Evolutionary conservation across 192 early-diverging fungal genomes (phyloP).

Genomic region (Linnemannia hyalina): DNA sequence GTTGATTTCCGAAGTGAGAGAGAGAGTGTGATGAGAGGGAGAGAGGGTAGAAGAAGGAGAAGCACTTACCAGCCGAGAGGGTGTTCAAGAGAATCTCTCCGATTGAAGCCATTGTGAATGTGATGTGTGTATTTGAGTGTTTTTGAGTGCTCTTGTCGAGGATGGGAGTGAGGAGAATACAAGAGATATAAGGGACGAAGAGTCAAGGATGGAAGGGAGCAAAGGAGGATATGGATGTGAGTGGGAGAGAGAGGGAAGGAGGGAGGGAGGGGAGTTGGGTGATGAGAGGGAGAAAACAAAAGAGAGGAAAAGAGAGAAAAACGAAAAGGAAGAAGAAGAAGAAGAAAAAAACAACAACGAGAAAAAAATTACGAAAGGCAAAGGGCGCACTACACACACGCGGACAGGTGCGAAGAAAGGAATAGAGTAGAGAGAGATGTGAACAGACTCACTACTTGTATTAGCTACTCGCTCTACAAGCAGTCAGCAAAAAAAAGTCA

Average conservation of each 20-base stretch:
- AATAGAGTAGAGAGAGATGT: not conserved
- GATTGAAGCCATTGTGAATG: constrained; percentile 59
- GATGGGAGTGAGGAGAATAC: not conserved
- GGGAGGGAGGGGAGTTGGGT: not conserved
- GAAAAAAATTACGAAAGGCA: not conserved
- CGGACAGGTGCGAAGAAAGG: not conserved
- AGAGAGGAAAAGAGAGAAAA: not conserved
- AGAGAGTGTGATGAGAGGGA: not conserved
- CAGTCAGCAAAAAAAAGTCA: too few species aligned
- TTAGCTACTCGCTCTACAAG: too few species aligned
- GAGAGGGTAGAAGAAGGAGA: not conserved
- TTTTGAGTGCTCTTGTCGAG: not conserved
- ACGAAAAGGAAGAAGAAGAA: not conserved
- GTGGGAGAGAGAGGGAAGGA: not conserved
- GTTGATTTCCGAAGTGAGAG: not conserved
- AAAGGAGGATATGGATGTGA: not conserved
- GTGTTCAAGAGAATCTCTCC: constrained; percentile 83
- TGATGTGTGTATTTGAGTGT: not conserved
- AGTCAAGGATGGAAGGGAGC: not conserved
- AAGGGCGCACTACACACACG: not conserved
- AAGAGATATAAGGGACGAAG: constrained; percentile 6
- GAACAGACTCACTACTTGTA: too few species aligned
- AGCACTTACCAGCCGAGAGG: constrained; percentile 75
- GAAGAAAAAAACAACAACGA: not conserved
- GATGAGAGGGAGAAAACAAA: not conserved